Evolutionary conservation across 2,329 filamentous ascomycete species (phyloP).

Genomic region (Penicillium digitatum): DNA sequence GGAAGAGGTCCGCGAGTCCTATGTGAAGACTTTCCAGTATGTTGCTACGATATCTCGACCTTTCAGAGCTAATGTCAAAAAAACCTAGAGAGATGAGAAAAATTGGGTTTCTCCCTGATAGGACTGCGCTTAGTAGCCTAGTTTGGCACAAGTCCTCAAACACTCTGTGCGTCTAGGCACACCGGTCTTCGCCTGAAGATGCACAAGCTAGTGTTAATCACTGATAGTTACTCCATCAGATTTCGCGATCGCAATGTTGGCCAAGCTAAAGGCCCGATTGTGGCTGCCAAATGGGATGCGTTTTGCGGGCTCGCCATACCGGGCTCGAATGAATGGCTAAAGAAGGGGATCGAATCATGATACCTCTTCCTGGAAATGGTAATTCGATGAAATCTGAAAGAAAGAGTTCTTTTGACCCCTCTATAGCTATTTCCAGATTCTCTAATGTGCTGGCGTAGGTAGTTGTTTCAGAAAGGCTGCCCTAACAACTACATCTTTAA

Average conservation of each 20-base stretch:
- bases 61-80: background rate
- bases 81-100: background rate
- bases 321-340: background rate
- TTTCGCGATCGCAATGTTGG: background rate
- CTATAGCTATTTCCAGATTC: too few species aligned
- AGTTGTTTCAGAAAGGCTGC: too few species aligned
- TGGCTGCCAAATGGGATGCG: accelerated
- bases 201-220: background rate
- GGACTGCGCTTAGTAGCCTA: background rate
- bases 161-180: background rate
- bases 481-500: too few species aligned
- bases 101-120: background rate
- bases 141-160: background rate
- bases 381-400: background rate
- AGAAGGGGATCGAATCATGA: background rate
- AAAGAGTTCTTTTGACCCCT: too few species aligned
- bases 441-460: too few species aligned
- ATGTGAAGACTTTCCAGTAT: background rate
- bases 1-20: background rate
- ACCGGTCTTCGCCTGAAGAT: background rate
- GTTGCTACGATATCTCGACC: background rate
- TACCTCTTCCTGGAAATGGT: background rate
- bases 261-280: background rate
- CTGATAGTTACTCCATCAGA: background rate
- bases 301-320: background rate